A percentile compares a stretch with the other conserved stretches of the same genome.
phyloP scores from a whole-genome alignment of 2,329 filamentous ascomycete species.

The Aspergillus sp. region DNA sequence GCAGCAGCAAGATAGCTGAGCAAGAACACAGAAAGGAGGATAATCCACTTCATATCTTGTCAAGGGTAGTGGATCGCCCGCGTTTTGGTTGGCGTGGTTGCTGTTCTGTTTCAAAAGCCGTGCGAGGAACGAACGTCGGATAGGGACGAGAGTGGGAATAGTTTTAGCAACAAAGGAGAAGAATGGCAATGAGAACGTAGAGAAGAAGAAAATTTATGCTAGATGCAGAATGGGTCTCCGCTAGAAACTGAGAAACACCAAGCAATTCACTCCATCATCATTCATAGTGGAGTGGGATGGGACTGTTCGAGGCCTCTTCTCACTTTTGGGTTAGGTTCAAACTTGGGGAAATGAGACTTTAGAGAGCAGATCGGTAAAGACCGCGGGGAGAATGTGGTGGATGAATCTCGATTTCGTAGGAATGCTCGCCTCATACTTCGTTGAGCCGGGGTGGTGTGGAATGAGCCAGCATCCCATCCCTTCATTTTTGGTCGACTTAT shows the following conservation, averaged over 20 bases:
- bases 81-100: neutral
- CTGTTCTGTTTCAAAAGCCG: neutral
- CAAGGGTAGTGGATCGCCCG: neutral
- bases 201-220: neutral
- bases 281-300: neutral
- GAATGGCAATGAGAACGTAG: neutral
- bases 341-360: neutral
- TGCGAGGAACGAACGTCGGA: neutral
- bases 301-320: neutral
- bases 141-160: neutral
- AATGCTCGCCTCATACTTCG: slow-evolving; percentile 1
- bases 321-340: neutral
- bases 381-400: neutral
- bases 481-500: neutral
- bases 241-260: neutral
- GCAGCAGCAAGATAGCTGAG: slow-evolving; percentile 20
- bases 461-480: neutral
- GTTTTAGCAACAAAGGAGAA: neutral
- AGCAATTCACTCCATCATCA: neutral
- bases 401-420: neutral
- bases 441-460: neutral
- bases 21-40: slow-evolving; percentile 22
- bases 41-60: slow-evolving; percentile 18
- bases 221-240: neutral
- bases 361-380: neutral